Evolutionary conservation across 2,329 filamentous ascomycete species (phyloP).

Genomic region (Botryotinia convoluta): DNA sequence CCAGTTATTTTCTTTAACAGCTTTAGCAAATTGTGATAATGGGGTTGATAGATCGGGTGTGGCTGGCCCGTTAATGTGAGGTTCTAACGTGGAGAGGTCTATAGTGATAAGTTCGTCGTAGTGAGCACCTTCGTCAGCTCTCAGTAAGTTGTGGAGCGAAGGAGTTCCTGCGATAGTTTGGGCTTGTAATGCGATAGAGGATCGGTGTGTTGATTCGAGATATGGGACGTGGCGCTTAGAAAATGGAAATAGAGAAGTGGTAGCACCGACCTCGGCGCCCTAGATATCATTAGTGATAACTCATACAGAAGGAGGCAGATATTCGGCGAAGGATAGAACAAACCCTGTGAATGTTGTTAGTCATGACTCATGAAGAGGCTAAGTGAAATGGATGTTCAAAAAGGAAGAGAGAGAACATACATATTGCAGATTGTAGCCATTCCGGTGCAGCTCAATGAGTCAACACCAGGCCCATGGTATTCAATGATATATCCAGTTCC

Average conservation of each 20-base stretch:
- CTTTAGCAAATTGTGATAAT: conserved; percentile 82
- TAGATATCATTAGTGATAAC: not conserved
- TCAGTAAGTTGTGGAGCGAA: conserved; percentile 61
- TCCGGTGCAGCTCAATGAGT: conserved; percentile 85
- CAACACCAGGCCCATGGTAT: conserved; percentile 86
- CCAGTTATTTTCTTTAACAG: conserved; percentile 83
- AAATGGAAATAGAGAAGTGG: conserved; percentile 77
- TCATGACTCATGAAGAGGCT: not conserved
- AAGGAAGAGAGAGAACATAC: conserved; percentile 3
- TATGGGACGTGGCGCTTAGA: conserved; percentile 81
- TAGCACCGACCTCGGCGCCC: conserved; percentile 85
- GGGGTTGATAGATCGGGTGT: conserved; percentile 94
- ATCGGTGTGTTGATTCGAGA: conserved; percentile 77
- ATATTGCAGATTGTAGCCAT: conserved; percentile 93
- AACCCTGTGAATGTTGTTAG: not conserved
- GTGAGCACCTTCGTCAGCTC: conserved; percentile 74
- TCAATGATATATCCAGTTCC: conserved; percentile 95
- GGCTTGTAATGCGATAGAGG: conserved; percentile 40
- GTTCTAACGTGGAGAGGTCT: conserved; percentile 84
- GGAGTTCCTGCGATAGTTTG: conserved; percentile 34
- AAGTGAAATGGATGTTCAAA: not conserved
- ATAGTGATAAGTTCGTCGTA: conserved; percentile 93
- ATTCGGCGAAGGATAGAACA: not conserved
- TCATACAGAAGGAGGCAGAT: not conserved
- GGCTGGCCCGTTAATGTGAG: conserved; percentile 95